phyloP scores from a whole-genome alignment of 2,329 filamentous ascomycete species.

The Achaetomium macrosporum region DNA sequence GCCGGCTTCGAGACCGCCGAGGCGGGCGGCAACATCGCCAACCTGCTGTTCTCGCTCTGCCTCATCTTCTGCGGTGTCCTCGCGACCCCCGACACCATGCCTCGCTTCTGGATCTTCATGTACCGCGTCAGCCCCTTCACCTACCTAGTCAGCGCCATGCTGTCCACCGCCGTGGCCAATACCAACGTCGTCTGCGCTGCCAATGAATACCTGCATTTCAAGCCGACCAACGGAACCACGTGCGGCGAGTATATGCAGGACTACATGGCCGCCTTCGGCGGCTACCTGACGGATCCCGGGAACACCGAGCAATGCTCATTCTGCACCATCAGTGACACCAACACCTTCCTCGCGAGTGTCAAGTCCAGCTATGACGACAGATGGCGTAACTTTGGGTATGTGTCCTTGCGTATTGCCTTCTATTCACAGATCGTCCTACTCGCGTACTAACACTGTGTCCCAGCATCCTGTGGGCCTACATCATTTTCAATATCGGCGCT shows the following conservation, averaged over 20 bases:
- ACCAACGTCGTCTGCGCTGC: conserved; percentile 57
- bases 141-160: conserved; percentile 69
- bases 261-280: conserved; percentile 46
- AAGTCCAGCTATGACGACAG: conserved; percentile 50
- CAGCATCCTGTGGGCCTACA: conserved; percentile 60
- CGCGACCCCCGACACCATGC: conserved; percentile 54
- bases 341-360: conserved; percentile 44
- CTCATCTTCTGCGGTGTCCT: conserved; percentile 75
- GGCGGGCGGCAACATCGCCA: conserved; percentile 69
- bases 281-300: conserved; percentile 45
- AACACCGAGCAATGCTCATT: conserved; percentile 50
- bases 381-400: conserved; percentile 60
- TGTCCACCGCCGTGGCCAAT: conserved; percentile 64
- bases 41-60: conserved; percentile 65
- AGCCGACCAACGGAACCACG: conserved; percentile 51
- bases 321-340: conserved; percentile 48
- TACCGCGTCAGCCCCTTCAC: conserved; percentile 78
- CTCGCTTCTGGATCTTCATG: conserved; percentile 79
- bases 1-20: conserved; percentile 70
- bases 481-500: conserved; percentile 55
- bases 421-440: neutral
- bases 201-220: conserved; percentile 65
- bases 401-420: neutral
- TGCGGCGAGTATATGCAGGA: conserved; percentile 53
- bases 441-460: neutral